These are phyloP conservation scores for Davidsoniella neocaledoniae DNA, from an alignment of 2,329 filamentous ascomycete species.

Conservation along the genomic window DNA sequence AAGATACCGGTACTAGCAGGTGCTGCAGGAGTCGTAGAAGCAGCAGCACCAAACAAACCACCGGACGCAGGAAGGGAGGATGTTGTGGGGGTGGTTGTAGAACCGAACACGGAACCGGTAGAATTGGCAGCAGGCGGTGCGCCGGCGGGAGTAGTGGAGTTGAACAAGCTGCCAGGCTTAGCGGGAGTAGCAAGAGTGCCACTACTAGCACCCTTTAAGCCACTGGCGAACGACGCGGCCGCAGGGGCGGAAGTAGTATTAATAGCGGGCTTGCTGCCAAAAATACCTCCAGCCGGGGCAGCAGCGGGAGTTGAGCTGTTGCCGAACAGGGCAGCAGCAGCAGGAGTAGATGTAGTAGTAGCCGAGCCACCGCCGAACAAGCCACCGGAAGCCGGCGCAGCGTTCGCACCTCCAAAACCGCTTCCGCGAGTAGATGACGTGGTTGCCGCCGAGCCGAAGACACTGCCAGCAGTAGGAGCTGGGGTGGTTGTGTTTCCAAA, in stretches of 20 bases:
- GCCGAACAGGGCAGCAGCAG: conserved; percentile 6
- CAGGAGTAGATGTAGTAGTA: conserved; percentile 9
- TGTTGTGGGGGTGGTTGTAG: conserved; percentile 12
- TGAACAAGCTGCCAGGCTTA: conserved; percentile 17
- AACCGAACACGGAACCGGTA: conserved; percentile 15
- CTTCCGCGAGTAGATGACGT: conserved; percentile 21
- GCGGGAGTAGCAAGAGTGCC: conserved; percentile 3
- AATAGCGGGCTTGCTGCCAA: conserved; percentile 16
- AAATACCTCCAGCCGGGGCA: conserved; percentile 36
- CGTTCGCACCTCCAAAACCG: conserved; percentile 13
- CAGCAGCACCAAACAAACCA: conserved; percentile 16
- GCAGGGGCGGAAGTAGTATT: conserved; percentile 8
- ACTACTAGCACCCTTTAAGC: background rate
- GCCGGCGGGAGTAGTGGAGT: conserved; percentile 14
- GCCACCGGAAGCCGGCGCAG: conserved; percentile 14
- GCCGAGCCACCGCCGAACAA: conserved; percentile 15
- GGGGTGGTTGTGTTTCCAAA: conserved; percentile 19
- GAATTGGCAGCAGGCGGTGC: conserved; percentile 4
- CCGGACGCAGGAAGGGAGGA: conserved; percentile 16
- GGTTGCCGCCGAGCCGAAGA: conserved; percentile 23
- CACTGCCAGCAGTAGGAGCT: conserved; percentile 22
- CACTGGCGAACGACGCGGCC: conserved; percentile 13
- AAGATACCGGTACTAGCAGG: conserved; percentile 25
- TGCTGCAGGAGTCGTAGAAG: conserved; percentile 13
- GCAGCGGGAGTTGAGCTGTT: conserved; percentile 20